Base-by-base conservation (phyloP, 495 filamentous ascomycete genomes). In the Lepraria neglecta region DNA sequence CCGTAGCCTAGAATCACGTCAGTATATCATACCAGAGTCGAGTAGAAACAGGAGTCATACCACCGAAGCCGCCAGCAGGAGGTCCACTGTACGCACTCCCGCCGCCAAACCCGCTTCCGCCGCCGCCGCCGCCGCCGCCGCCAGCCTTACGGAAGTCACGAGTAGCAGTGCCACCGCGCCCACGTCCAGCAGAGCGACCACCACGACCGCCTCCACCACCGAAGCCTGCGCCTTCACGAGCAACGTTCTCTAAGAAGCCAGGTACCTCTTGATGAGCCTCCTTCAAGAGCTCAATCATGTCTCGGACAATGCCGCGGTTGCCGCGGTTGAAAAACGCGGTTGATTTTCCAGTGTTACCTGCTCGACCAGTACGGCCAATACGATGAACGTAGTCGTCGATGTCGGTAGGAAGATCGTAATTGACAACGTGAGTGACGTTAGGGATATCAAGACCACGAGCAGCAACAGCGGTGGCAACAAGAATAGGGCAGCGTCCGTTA, bases 271-370 rank as follows among this genome's bases (percentile, higher is more conserved):
- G 94, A 78, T 97, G 92, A 63, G 92, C 92, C 71, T 98, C 94
- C 80, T 97, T 97, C 59, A 98, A 81, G 33, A 98, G 84, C 42
- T 98, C 95, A 66, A 98, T 83, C 56, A 98, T 82, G 71, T 97
- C 95, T 55, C 91, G 87, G 54, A 96, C 94, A 65, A 98, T 89
- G 74, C 92, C 94, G 65, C 94, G 89, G 83, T 98, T 98, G 68
- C 91, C 91, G 71, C 94, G 94, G 84, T 98, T 98, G 85, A 97
- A 97, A 83, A 98, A 98, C 52, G 95, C 92, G 60, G 94, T 98
- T 10, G 94, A 89, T 62, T 96, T 89, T 86, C 94, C 94, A 64
- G 92, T 97, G 79, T 98, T 98, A 72, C 94, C 94, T 61, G 95
- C 95, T 88, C 94, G 94, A 69, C 95, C 94, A 61, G 94, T 98